Evolutionary conservation across 1,139 yeast species (phyloP), one percentile per base, ranked within the genome.

Genomic region (Blastobotrys raffinosifermentans): DNA sequence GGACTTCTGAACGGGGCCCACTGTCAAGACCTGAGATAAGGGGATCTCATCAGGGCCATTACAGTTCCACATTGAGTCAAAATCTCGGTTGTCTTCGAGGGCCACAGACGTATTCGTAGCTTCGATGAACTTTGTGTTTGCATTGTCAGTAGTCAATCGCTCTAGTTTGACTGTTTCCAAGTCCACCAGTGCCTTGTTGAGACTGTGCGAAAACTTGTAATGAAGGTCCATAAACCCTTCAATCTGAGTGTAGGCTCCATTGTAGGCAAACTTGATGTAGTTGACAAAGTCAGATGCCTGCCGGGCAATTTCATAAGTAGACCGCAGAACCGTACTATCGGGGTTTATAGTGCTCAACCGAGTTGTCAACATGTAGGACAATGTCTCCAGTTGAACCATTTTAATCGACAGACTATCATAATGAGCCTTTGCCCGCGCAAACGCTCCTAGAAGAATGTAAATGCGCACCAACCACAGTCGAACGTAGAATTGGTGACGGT

Each of bases 371-470:
- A 70, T 67, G 46, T 81, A 79, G 11, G 79, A 72, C 38, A 87
- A 60, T 0, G 91, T 76, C 54, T 91, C 97, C 45, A 73, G 69
- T 58, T 91, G 98, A 9, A 87, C 62, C 65, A 80, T 80, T 52
- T 82, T 84, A 45, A 87, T 73, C 32, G 77, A 74, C 37, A 91
- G 62, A 0, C 66, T 51, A 5, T 73, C 64, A 54, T 70, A 79
- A 38, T 77, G 74, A 8, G 62, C 63, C 11, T 62, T 50, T 3
- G 91, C 78, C 32, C 65, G 57, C 2, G 71, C 58, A 25, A 67
- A 67, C 8, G 77, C 66, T 32, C 87, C 86, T 8, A 86, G 54
- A 26, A 70, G 61, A 11, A 74, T 66, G 55, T 84, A 83, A 3
- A 86, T 57, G 26, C 76, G 71, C 38, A 84, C 68, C 30, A 87